Percentiles rank a stretch among this genome's conserved stretches.
These are phyloP conservation scores for Phalaenopsis hybrid DNA, from an alignment of 116 monocot species.

Conservation along the genomic window DNA sequence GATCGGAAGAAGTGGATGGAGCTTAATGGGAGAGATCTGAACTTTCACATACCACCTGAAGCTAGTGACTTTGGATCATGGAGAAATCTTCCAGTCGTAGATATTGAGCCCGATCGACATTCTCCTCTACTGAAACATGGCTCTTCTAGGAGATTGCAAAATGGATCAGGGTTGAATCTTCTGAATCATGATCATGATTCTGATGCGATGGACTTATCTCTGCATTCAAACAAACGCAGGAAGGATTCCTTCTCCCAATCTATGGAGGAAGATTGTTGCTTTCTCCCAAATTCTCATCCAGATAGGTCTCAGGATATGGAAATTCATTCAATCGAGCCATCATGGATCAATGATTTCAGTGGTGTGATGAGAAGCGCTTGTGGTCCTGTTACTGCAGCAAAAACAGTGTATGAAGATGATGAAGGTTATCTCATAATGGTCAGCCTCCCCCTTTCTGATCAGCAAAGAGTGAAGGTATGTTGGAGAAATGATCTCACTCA, in stretches of 20 bases:
- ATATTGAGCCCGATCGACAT: conserved; percentile 61
- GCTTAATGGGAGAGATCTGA: conserved; percentile 60
- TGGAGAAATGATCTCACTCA: conserved; percentile 44
- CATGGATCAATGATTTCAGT: conserved; percentile 56
- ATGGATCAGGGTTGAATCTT: conserved; percentile 55
- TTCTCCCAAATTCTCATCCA: conserved; percentile 25
- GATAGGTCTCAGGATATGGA: conserved; percentile 43
- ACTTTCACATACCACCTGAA: conserved; percentile 56
- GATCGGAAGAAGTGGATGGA: conserved; percentile 72
- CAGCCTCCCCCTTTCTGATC: conserved; percentile 40
- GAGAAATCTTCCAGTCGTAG: conserved; percentile 59
- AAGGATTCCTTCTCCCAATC: conserved; percentile 45
- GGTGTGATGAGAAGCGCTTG: conserved; percentile 66
- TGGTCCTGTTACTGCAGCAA: conserved; percentile 76
- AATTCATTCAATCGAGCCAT: conserved; percentile 40
- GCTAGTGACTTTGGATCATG: conserved; percentile 73
- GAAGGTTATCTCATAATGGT: conserved; percentile 54
- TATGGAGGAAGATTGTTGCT: conserved; percentile 58
- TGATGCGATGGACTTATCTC: conserved; percentile 48
- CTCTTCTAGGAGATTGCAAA: conserved; percentile 41
- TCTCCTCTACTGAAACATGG: conserved; percentile 24
- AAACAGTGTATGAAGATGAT: conserved; percentile 77
- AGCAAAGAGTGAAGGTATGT: conserved; percentile 40
- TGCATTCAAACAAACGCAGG: conserved; percentile 39
- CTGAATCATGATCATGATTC: conserved; percentile 27